A percentile compares a stretch with the other conserved stretches of the same genome.
These are phyloP conservation scores for Castanea crenata DNA, from an alignment of 306 rosid genomes.

Conservation along the genomic window DNA sequence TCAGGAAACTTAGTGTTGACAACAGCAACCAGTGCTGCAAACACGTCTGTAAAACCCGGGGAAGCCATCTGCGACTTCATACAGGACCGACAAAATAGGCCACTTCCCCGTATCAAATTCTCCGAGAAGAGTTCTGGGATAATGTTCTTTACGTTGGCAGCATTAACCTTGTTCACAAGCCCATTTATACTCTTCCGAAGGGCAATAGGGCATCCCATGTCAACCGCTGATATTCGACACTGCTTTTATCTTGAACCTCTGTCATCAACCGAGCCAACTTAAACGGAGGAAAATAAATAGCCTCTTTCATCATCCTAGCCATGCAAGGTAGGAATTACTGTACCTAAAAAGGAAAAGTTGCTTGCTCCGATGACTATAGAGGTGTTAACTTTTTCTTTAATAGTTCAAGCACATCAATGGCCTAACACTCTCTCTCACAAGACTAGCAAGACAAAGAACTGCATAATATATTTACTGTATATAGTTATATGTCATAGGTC, in stretches of 20 bases:
- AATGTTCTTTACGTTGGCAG: slow-evolving; percentile 78
- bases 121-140: slow-evolving; percentile 78
- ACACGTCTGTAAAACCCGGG: slow-evolving; percentile 82
- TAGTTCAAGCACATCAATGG: too few relatives aligned
- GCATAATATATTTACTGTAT: too few relatives aligned
- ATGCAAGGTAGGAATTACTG: too few relatives aligned
- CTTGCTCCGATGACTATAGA: too few relatives aligned
- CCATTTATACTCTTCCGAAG: slow-evolving; percentile 92
- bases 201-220: slow-evolving; percentile 75
- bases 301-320: too few relatives aligned
- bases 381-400: too few relatives aligned
- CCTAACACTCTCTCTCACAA: too few relatives aligned
- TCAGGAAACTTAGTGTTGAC: slow-evolving; percentile 92
- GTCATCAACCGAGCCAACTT: slow-evolving; percentile 92
- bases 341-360: too few relatives aligned
- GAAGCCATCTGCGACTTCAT: slow-evolving; percentile 98
- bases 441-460: too few relatives aligned
- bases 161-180: slow-evolving; percentile 90
- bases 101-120: slow-evolving; percentile 88
- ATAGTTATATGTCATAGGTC: too few relatives aligned
- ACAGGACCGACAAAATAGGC: slow-evolving; percentile 86
- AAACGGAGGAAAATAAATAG: slow-evolving; percentile 54
- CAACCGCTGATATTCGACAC: slow-evolving; percentile 75
- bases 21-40: slow-evolving; percentile 89
- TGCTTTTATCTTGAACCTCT: slow-evolving; percentile 82